Conservation (phyloP, 495 filamentous ascomycete genomes). For the Clavariopsis aquatica region DNA sequence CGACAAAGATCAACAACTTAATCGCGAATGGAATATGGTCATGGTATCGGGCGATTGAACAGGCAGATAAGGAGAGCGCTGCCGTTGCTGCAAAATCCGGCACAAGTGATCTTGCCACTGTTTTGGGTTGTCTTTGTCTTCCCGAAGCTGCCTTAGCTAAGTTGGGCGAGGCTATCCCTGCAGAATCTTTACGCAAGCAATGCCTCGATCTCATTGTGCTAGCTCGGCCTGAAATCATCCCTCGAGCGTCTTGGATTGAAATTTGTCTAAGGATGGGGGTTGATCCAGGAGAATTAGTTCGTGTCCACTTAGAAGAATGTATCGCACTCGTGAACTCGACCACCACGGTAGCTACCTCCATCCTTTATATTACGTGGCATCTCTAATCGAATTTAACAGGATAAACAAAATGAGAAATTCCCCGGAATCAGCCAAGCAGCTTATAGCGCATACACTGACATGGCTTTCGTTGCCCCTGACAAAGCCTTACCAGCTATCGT, state of each 20-base stretch:
- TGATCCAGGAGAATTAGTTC: slow-evolving; percentile 78
- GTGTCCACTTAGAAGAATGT: slow-evolving; percentile 52
- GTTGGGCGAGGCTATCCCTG: slow-evolving; percentile 43
- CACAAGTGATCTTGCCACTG: slow-evolving; percentile 58
- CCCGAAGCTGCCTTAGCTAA: slow-evolving; percentile 47
- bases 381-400: slow-evolving; percentile 9
- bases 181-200: slow-evolving; percentile 44
- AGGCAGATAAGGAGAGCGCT: slow-evolving; percentile 74
- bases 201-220: slow-evolving; percentile 75
- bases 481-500: slow-evolving; percentile 74
- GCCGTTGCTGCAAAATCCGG: slow-evolving; percentile 68
- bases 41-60: slow-evolving; percentile 68
- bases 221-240: slow-evolving; percentile 74
- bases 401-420: slow-evolving; percentile 21
- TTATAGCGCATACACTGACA: slow-evolving; percentile 77
- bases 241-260: slow-evolving; percentile 82
- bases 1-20: slow-evolving; percentile 56
- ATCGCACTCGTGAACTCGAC: slow-evolving; percentile 53
- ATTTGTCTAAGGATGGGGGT: slow-evolving; percentile 72
- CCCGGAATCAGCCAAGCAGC: slow-evolving; percentile 64
- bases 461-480: slow-evolving; percentile 91
- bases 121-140: slow-evolving; percentile 72
- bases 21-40: slow-evolving; percentile 76
- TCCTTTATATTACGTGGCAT: neutral
- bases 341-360: slow-evolving; percentile 50